Base-by-base conservation (phyloP, 768 basidiomycete species). In the Lentinula guzmanii region DNA sequence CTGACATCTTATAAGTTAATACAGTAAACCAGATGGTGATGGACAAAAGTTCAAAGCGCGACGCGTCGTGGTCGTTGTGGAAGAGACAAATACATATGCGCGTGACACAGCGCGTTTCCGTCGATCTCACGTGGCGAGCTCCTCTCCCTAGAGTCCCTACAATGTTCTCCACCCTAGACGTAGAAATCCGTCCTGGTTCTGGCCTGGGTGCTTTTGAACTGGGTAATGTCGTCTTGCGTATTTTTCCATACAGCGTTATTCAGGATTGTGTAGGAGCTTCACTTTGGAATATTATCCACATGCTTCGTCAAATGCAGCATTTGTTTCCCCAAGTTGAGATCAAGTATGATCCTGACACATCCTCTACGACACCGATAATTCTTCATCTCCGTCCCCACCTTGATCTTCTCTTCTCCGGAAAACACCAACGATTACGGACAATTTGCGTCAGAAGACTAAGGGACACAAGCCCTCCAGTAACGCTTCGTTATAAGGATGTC, bases 361-460 rank as follows among this genome's bases (percentile, higher is more conserved):
- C 89, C 13, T 77, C 83, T 11, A 85, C 81, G 1, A 89, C 90
- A 0, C 90, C 91, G 1, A 77, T 93, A 24, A 81, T 94, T 67
- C 74, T 94, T 0, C 90, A 93, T 67, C 74, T 93, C 31, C 85
- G 87, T 16, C 91, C 91, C 1, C 89, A 93, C 69, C 77, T 94
- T 58, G 90, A 93, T 70, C 81, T 94, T n/a, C 78, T 94, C 48
- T 94, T 93, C 72, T 91, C 91, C 16, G 85, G 87, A 10, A 82
- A 82, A 65, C 81, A 87, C 62, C 92, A 94, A 65, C 84, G 91
- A 21, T 78, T 94, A 18, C 89, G 89, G 60, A 91, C 89, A 5
- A 90, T 94, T 54, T 86, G 83, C 65, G 71, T 92, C 42, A 81
- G 86, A 65, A 85, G 80, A 64, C 80, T 91, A 15, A 85, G 82